Evolutionary conservation across 805 yeast species (phyloP).

Genomic region (Peterozyma xylosa): DNA sequence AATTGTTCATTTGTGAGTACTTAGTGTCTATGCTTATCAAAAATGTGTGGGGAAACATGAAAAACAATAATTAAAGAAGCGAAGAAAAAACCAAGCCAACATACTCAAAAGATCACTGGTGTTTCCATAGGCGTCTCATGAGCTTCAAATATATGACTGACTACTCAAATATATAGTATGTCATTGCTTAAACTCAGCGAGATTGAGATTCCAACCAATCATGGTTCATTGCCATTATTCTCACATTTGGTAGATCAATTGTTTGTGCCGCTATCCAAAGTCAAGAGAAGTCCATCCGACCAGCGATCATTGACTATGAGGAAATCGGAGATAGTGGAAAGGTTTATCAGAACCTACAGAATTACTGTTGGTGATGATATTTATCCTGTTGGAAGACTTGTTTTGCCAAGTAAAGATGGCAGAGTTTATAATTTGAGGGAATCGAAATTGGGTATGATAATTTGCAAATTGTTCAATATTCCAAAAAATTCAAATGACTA

Average conservation of each 20-base stretch:
- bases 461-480: constrained; percentile 46
- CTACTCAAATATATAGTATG: too few relatives aligned
- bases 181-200: too few relatives aligned
- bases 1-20: too few relatives aligned
- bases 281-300: constrained; percentile 16
- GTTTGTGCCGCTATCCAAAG: constrained; percentile 30
- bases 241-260: constrained; percentile 31
- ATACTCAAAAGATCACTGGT: too few relatives aligned
- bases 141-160: too few relatives aligned
- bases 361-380: constrained; percentile 52
- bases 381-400: constrained; percentile 56
- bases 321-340: constrained; percentile 15
- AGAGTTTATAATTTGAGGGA: constrained; percentile 58
- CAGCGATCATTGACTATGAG: constrained; percentile 10
- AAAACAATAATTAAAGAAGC: too few relatives aligned
- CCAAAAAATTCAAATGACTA: constrained; percentile 59
- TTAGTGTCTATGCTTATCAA: too few relatives aligned
- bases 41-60: too few relatives aligned
- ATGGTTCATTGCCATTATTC: constrained; percentile 33
- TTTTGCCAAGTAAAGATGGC: constrained; percentile 56
- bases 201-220: constrained; percentile 23
- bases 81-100: too few relatives aligned
- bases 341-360: constrained; percentile 45
- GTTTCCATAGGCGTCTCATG: too few relatives aligned
- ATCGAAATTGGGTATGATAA: constrained; percentile 40